Conservation (phyloP, 352 stramenopile genomes). For the Pythium monospermum region DNA sequence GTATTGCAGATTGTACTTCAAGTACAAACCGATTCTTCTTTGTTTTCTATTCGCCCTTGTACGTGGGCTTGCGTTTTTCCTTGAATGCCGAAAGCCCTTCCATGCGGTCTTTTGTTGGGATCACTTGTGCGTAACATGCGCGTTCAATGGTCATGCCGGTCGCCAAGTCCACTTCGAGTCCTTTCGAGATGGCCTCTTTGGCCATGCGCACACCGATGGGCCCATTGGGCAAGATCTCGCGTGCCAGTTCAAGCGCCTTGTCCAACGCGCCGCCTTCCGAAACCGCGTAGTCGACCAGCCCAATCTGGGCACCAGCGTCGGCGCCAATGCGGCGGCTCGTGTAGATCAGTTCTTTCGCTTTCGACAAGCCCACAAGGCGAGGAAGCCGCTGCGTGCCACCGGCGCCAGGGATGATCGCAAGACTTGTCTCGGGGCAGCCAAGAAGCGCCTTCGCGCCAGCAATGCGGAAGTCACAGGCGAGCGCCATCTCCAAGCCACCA, state of each 20-base stretch:
- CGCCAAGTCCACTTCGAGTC: conserved; percentile 77
- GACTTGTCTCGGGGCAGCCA: conserved; percentile 87
- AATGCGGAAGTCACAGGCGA: conserved; percentile 91
- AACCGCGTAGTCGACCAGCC: conserved; percentile 88
- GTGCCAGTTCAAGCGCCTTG: conserved; percentile 78
- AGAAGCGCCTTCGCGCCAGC: conserved; percentile 83
- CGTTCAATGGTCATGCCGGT: conserved; percentile 90
- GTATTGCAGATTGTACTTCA: no score
- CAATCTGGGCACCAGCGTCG: conserved; percentile 71
- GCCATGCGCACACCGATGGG: conserved; percentile 90
- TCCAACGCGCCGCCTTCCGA: conserved; percentile 52
- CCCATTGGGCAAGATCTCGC: conserved; percentile 89
- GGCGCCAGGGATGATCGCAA: conserved; percentile 92
- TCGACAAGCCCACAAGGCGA: conserved; percentile 87
- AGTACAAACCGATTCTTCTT: no score
- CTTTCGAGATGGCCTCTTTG: conserved; percentile 86
- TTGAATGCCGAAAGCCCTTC: conserved; percentile 91
- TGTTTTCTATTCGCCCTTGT: conserved; percentile 89
- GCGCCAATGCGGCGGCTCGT: conserved; percentile 82
- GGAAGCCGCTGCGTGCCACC: conserved; percentile 91
- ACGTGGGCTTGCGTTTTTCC: conserved; percentile 90
- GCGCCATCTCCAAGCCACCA: conserved; percentile 88
- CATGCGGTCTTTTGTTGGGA: conserved; percentile 90
- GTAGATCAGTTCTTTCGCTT: conserved; percentile 95
- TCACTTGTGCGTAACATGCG: conserved; percentile 87